Base-by-base conservation (phyloP, 306 rosid genomes). In the Argentina anserina region DNA sequence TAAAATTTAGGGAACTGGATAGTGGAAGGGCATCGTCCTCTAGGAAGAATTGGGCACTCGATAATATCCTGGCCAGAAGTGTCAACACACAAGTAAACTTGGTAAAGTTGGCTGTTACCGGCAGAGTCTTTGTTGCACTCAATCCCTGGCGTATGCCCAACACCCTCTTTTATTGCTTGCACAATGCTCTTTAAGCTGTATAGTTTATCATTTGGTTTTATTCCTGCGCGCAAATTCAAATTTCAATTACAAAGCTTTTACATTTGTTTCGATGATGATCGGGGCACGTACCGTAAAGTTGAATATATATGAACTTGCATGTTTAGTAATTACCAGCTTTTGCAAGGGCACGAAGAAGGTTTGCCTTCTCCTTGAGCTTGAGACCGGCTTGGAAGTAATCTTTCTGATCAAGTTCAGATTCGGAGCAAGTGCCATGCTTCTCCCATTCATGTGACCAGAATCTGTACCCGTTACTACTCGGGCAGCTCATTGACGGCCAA, bases 361-460 rank as follows among this genome's bases (percentile, higher is more conserved):
- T 81, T 3, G 50, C 74, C 77, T 93, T 81, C 39, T 78, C 49
- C 77, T 86, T 90, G 42, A 90, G 78, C 17, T 85, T 84, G 20
- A 93, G 89, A 62, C 88, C 84, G 13, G 93, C 73, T 81, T 81
- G 78, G 39, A 90, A 93, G 78, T 90, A 93, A 0, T 78, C 90
- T 5, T 55, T 85, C 50, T 89, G 96, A 49, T 89, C 92, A 9
- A 90, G 82, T 40, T 81, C 88, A 0, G 98, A 88, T 70, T 86
- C 86, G 3, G 91, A 52, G n/a, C 97, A 93, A 4, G 98, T 93
- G 0, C 97, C 98, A 28, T 90, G 96, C 65, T 93, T 93, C 45
- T 89, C 84, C 98, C 98, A 93, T 73, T 90, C 97, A 4, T 90
- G 96, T n/a, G 96, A 78, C 97, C 97, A 93, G 53, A 90, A 93